Base-by-base conservation (phyloP, 1,139 yeast genomes). In the Groenewaldozyma auringiensis region DNA sequence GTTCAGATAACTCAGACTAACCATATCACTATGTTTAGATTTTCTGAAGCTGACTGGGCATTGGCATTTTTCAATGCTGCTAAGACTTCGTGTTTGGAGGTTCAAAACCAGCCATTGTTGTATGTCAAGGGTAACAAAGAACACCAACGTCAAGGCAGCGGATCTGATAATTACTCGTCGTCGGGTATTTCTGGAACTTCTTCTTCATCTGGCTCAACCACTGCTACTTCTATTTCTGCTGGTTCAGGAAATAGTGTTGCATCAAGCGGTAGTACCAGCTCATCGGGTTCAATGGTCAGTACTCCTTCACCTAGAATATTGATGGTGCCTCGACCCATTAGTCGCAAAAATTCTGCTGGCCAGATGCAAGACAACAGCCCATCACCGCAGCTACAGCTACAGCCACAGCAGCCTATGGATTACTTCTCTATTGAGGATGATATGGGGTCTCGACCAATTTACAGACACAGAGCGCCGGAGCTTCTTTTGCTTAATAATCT, bases 21-120 rank as follows among this genome's bases (percentile, higher is more conserved):
- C 18, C 53, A 51, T 13, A 57, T 58, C 22, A 54, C 57, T 21
- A 60, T 62, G 63, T 59, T 62, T 50, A 52, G 65, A 9, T 47
- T 60, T 35, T 46, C 50, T 11, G 50, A 52, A 3, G 51, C 55
- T 8, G 53, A 49, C 9, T 60, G 53, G 21, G 61, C 63, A 3
- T 61, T 57, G 32, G 48, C 45, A 33, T 55, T 58, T 51, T 47
- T 51, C 44, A 55, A 50, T 9, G 58, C 62, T 2, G 49, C 59
- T 37, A 51, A 52, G 34, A 48, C 54, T 3, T 50, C 57, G 31
- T 37, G 52, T 11, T 51, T 50, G n/a, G 62, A 58, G 18, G 50
- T 57, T 31, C 41, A 46, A 38, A 48, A 54, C 43, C 58, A 55
- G 46, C 55, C 59, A 2, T 32, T 54, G 41, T 45, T 55, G 14